Percentiles rank a stretch among this genome's conserved stretches.
These are phyloP conservation scores for Delitschia confertaspora DNA, from an alignment of 495 filamentous ascomycete species.

Conservation along the genomic window DNA sequence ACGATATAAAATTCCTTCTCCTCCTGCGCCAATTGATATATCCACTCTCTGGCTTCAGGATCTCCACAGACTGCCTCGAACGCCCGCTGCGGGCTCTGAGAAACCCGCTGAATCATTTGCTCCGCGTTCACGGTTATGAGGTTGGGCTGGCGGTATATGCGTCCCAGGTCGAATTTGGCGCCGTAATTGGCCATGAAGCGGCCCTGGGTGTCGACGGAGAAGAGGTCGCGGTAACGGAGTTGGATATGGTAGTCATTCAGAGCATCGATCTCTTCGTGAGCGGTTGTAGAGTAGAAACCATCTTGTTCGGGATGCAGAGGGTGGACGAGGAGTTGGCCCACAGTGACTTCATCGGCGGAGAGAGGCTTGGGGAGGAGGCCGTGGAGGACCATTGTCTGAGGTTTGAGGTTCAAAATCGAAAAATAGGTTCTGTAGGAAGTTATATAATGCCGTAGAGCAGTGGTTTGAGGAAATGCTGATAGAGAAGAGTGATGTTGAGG, in stretches of 20 bases:
- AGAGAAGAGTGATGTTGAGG: neutral
- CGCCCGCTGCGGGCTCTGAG: constrained; percentile 4
- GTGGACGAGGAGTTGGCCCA: constrained; percentile 26
- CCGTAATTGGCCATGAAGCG: constrained; percentile 28
- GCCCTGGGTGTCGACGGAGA: constrained; percentile 26
- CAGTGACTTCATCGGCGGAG: constrained; percentile 19
- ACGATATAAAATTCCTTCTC: constrained; percentile 22
- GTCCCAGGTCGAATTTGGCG: constrained; percentile 27
- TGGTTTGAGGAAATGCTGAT: no score
- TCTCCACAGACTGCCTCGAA: constrained; percentile 24
- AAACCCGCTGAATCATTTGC: constrained; percentile 26
- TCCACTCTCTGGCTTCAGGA: constrained; percentile 23
- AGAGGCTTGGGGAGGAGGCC: constrained; percentile 27
- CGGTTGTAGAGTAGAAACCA: constrained; percentile 20
- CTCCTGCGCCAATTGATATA: constrained; percentile 3
- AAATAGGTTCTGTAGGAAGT: no score
- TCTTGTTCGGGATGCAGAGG: constrained; percentile 26
- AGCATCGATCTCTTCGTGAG: constrained; percentile 17
- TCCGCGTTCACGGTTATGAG: constrained; percentile 22
- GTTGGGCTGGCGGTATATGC: constrained; percentile 24
- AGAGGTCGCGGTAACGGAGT: constrained; percentile 25
- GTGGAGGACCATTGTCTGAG: constrained; percentile 24
- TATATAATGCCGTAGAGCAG: no score
- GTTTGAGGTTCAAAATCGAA: no score
- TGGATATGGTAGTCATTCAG: constrained; percentile 30